Evolutionary conservation across 148 eudicot species (phyloP), one percentile per base, ranked within the genome.

Genomic region (Cornus suecica): DNA sequence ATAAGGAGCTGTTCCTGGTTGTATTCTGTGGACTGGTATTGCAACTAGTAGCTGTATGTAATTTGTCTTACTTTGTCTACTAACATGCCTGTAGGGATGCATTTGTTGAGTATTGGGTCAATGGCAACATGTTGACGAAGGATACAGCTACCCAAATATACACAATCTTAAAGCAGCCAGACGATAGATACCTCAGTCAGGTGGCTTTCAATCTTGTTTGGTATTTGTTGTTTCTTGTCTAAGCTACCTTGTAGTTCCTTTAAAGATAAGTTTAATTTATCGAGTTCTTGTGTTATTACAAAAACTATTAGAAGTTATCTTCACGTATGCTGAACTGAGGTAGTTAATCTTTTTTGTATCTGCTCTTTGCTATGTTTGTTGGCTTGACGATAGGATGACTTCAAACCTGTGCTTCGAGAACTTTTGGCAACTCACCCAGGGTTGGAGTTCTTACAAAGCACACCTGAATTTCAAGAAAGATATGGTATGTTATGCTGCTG

Each of bases 391-490:
- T 71, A 94, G 98, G 97, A 89, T 79, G 97, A 94, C 80, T 94
- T 94, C 66, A 94, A 92, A 85, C 91, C 97, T 70, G 84, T 94
- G 25, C 93, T 94, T 77, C 84, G 87, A 71, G 98, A 94, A 74
- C 97, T 94, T 82, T 87, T 92, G 88, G 88, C 90, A 45, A 89
- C 97, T 68, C 98, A 94, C 88, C 98, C 97, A 31, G 98, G 98
- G 64, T 80, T 94, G 81, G 98, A 94, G 79, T 94, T 94, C 85
- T 82, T 94, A 72, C 95, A 90, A 76, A 89, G 90, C 71, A 92
- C 98, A 23, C 98, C 98, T 18, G 98, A 94, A 79, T 94, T 94
- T 80, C 98, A 94, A 84, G 98, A 94, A 66, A 86, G 98, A 94
- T 94, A 92, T 82, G 98, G 98, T 94, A 86, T 69, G 76, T 23